Conservation (phyloP, 106 monocot genomes). For the Narthecium ossifragum region DNA sequence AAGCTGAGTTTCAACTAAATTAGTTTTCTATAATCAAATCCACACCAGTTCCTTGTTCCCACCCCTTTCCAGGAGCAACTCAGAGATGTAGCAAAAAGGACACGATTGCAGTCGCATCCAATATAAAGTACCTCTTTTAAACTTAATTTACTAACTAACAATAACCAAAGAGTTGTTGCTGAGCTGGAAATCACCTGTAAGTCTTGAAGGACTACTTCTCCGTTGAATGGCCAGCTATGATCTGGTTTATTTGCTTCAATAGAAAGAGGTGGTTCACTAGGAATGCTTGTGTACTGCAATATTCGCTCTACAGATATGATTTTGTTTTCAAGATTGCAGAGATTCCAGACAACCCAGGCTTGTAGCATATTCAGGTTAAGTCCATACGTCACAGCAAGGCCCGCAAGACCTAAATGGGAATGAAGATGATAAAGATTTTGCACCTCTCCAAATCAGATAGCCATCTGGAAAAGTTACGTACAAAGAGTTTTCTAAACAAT, state of each 20-base stretch:
- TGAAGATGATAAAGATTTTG: not conserved
- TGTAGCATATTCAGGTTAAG: slow-evolving; percentile 74
- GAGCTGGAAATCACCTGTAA: slow-evolving; percentile 39
- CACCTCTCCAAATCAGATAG: not conserved
- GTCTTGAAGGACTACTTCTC: slow-evolving; percentile 45
- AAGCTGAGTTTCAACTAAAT: no score
- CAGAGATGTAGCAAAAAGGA: no score
- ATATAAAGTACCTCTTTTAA: no score
- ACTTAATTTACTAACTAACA: no score
- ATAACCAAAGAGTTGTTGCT: not conserved
- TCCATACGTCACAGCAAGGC: slow-evolving; percentile 83
- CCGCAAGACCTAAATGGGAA: slow-evolving; percentile 48
- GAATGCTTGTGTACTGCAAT: slow-evolving; percentile 70
- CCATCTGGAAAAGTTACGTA: not conserved
- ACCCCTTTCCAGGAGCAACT: no score
- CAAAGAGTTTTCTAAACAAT: not conserved
- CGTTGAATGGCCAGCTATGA: slow-evolving; percentile 56
- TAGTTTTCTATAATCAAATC: no score
- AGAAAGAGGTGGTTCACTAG: slow-evolving; percentile 66
- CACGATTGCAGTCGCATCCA: no score
- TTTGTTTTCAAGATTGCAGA: slow-evolving; percentile 72
- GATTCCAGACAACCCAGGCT: slow-evolving; percentile 54
- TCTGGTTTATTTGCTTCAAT: slow-evolving; percentile 34
- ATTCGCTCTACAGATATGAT: slow-evolving; percentile 90
- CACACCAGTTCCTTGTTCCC: no score